phyloP scores from a whole-genome alignment of 805 yeast species.

The Helenozyma rhizophorensis region DNA sequence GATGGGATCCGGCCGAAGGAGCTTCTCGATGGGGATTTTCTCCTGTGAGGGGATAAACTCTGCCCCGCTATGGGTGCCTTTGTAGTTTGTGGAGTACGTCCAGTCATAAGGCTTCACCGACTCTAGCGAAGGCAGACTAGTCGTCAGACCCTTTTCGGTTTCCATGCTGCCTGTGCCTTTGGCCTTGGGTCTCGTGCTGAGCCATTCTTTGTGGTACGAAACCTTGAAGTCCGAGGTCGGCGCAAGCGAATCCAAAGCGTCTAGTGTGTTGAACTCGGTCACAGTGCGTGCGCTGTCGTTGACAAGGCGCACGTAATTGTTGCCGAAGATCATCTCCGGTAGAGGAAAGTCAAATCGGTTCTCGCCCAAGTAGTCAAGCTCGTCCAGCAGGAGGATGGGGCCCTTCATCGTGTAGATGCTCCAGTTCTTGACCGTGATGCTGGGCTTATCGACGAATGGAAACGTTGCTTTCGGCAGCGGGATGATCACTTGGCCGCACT shows the following conservation, averaged over 20 bases:
- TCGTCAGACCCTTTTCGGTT: background rate
- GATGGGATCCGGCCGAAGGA: constrained; percentile 77
- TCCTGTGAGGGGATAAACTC: constrained; percentile 18
- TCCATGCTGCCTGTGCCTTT: background rate
- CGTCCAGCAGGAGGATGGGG: constrained; percentile 72
- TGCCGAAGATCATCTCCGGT: constrained; percentile 98
- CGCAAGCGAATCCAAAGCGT: constrained; percentile 51
- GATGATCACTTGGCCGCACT: constrained; percentile 71
- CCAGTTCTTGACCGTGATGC: constrained; percentile 74
- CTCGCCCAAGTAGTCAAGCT: constrained; percentile 65
- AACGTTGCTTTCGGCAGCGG: constrained; percentile 67
- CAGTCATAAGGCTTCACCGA: constrained; percentile 87
- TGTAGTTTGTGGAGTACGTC: constrained; percentile 85
- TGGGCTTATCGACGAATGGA: constrained; percentile 63
- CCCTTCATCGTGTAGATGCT: constrained; percentile 63
- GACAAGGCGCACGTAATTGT: constrained; percentile 57
- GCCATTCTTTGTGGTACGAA: constrained; percentile 86
- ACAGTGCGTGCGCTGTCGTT: constrained; percentile 35
- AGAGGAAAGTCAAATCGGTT: constrained; percentile 65
- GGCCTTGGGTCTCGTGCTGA: constrained; percentile 28
- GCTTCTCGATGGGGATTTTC: constrained; percentile 64
- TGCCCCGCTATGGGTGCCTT: constrained; percentile 47
- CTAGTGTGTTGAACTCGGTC: constrained; percentile 70
- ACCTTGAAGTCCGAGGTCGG: constrained; percentile 46
- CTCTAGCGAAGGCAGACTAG: constrained; percentile 26